These are phyloP conservation scores for Kluyveromyces starmeri DNA, from an alignment of 805 yeast species.

Conservation along the genomic window DNA sequence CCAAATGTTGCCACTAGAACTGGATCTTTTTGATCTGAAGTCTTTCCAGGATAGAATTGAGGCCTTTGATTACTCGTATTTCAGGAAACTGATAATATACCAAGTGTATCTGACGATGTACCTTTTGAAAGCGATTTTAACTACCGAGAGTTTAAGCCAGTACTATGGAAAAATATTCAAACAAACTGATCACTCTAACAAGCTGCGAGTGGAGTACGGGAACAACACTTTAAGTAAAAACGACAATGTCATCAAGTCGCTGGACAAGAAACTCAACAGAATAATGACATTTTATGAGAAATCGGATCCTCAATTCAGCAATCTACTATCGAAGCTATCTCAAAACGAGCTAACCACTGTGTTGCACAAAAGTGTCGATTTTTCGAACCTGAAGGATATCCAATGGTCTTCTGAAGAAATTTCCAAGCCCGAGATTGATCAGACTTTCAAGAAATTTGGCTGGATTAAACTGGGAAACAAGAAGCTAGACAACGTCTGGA, in stretches of 20 bases:
- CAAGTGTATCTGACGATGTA: slow-evolving; percentile 17
- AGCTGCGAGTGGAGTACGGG: neutral
- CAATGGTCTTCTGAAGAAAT: slow-evolving; percentile 1
- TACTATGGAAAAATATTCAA: neutral
- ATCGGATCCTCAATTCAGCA: neutral
- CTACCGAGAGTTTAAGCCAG: neutral
- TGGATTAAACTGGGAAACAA: slow-evolving; percentile 27
- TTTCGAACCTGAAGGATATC: neutral
- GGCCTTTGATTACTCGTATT: slow-evolving; percentile 16
- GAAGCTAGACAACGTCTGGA: slow-evolving; percentile 30
- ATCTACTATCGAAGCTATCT: neutral
- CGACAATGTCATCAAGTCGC: slow-evolving; percentile 1
- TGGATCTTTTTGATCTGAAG: slow-evolving; percentile 14
- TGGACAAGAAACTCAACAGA: slow-evolving; percentile 1
- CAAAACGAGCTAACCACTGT: neutral
- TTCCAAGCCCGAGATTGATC: slow-evolving; percentile 7
- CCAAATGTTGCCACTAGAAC: slow-evolving; percentile 13
- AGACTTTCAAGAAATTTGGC: slow-evolving; percentile 24
- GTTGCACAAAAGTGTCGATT: slow-evolving; percentile 1
- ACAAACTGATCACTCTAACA: neutral
- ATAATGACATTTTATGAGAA: slow-evolving; percentile 3
- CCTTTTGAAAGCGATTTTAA: slow-evolving; percentile 2
- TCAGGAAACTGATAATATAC: slow-evolving; percentile 23
- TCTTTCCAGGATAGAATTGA: slow-evolving; percentile 18
- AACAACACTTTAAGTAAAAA: neutral